phyloP scores from a whole-genome alignment of 2,329 filamentous ascomycete genomes.

The Clarireedia hainanense region DNA sequence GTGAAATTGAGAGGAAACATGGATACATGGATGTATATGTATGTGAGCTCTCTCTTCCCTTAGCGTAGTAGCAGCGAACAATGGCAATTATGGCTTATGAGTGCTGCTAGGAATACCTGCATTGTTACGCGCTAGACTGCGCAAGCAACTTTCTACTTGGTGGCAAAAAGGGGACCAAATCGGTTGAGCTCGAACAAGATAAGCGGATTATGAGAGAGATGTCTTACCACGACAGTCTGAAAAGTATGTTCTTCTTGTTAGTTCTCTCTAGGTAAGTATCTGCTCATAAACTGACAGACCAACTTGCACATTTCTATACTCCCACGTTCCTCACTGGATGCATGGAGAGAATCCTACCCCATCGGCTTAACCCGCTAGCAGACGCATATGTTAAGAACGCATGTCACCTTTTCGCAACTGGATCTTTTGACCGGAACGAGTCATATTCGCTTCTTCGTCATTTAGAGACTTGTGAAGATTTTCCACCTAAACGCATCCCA shows the following conservation, averaged over 20 bases:
- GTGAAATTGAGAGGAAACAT: constrained; percentile 40
- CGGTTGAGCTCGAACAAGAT: constrained; percentile 46
- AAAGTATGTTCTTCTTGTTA: constrained; percentile 39
- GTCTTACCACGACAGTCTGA: constrained; percentile 58
- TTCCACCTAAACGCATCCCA: constrained; percentile 42
- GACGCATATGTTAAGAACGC: background rate
- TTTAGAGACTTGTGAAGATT: constrained; percentile 42
- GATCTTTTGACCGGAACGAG: constrained; percentile 40
- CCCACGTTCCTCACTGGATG: background rate
- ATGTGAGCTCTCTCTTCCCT: constrained; percentile 1
- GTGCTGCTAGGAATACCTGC: constrained; percentile 32
- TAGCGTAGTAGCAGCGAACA: background rate
- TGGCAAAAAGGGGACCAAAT: constrained; percentile 50
- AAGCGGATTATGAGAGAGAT: constrained; percentile 61
- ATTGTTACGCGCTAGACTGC: constrained; percentile 63
- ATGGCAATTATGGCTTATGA: background rate
- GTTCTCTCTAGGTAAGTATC: background rate
- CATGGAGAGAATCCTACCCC: background rate
- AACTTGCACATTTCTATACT: background rate
- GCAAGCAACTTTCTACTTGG: constrained; percentile 64
- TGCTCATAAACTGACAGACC: background rate
- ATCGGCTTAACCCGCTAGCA: background rate
- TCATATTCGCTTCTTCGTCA: constrained; percentile 46
- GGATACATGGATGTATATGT: constrained; percentile 55
- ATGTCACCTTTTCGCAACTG: background rate